A percentile compares a stretch with the other conserved stretches of the same genome.
These are phyloP conservation scores for Solanum microdontum DNA, from an alignment of 257 asterid genomes.

Conservation along the genomic window DNA sequence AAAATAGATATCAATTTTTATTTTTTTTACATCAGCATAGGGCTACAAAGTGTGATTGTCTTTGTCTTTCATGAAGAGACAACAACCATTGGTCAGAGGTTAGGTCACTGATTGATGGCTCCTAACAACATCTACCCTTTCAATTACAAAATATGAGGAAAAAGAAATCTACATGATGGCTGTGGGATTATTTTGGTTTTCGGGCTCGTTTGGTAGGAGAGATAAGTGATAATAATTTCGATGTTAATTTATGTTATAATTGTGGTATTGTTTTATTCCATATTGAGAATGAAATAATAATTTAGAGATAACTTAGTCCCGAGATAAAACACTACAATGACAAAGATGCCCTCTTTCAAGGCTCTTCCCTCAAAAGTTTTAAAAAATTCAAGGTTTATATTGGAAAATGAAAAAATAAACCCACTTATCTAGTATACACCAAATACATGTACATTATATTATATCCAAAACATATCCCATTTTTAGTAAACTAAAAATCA, in stretches of 20 bases:
- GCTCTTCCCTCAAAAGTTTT: neutral
- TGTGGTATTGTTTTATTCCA: too few relatives aligned
- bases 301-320: neutral
- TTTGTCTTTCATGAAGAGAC: neutral
- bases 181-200: neutral
- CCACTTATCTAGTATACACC: neutral
- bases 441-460: neutral
- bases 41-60: neutral
- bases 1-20: fast-evolving
- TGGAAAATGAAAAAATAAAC: neutral
- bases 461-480: neutral
- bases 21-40: neutral
- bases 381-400: neutral
- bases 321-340: neutral
- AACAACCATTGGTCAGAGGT: neutral
- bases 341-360: neutral
- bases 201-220: neutral
- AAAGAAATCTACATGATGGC: neutral
- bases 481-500: neutral
- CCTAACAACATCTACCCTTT: neutral
- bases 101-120: neutral
- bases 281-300: too few relatives aligned
- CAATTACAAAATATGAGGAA: neutral
- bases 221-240: neutral
- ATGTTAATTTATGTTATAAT: neutral